These are phyloP conservation scores for Amorphotheca resinae DNA, from an alignment of 495 filamentous ascomycete species.

Conservation along the genomic window DNA sequence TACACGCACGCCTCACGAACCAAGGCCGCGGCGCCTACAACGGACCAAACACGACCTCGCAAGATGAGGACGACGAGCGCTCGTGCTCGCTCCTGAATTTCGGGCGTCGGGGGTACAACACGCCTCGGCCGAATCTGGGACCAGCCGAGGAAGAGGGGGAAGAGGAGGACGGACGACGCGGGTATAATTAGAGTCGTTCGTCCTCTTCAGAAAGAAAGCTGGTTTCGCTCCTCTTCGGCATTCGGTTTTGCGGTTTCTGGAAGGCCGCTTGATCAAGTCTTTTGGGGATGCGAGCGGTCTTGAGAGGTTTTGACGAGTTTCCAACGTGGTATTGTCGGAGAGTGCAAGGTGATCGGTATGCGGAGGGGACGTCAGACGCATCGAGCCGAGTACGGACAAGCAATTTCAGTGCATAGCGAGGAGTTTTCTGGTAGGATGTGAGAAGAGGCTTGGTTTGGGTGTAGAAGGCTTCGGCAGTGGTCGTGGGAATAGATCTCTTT, in stretches of 20 bases:
- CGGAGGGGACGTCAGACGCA: neutral
- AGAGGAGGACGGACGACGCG: slow-evolving; percentile 25
- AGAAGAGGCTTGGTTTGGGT: no score
- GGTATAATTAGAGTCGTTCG: slow-evolving; percentile 33
- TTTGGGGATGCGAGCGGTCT: neutral
- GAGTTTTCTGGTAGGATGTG: no score
- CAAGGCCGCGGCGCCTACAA: slow-evolving; percentile 28
- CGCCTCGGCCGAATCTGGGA: neutral
- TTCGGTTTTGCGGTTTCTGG: neutral
- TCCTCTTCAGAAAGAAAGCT: no score
- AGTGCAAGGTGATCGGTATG: neutral
- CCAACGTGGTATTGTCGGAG: neutral
- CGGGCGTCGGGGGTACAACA: slow-evolving; percentile 22
- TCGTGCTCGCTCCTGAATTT: slow-evolving; percentile 5
- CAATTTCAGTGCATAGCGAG: no score
- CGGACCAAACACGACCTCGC: slow-evolving; percentile 24
- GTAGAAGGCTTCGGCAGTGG: no score
- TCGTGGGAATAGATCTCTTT: no score
- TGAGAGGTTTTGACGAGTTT: neutral
- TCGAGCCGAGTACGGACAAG: no score
- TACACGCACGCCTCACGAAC: no score
- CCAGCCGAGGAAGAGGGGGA: slow-evolving; percentile 21
- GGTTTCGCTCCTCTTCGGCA: neutral
- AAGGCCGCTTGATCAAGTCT: neutral
- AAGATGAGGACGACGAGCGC: slow-evolving; percentile 21